Base-by-base conservation (phyloP, 1,284 basidiomycete genomes). In the Trichosporon ovoides region DNA sequence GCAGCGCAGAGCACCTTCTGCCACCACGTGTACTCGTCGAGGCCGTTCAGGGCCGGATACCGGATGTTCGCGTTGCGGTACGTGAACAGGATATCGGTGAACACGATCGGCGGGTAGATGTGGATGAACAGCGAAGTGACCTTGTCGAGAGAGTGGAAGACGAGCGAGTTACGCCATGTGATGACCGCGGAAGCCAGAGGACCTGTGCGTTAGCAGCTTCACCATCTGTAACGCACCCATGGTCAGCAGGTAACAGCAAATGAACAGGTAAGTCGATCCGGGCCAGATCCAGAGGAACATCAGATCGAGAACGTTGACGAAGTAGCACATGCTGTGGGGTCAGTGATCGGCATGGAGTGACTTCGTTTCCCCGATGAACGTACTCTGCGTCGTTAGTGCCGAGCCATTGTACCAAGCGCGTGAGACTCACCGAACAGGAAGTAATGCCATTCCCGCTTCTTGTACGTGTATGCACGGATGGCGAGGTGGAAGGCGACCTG, bases 91-190 rank as follows among this genome's bases (percentile, higher is more conserved):
- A 96, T 92, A 37, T 93, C 87, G 7, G 88, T 91, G 68, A 97
- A 88, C 1, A 86, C 84, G 61, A 92, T 83, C 0, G 92, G 89
- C 0, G 89, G 84, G 68, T 94, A 76, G 50, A 95, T 86, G 71
- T 95, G 92, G 43, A 95, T 84, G 78, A 92, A 95, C 18, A 95
- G 77, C 12, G 88, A 91, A 5, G 89, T 94, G 69, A 94, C 88
- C 74, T 95, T 95, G 74, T 97, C 93, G 57, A 85, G 83, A 67
- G 93, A 91, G 72, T 96, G 93, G 78, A 96, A 96, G 7, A 96
- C 93, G n/a, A 94, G 83, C 31, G 75, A 91, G 71, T 97, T 97
- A 61, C 94, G 83, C 93, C 93, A 97, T 3, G 94, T 96, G 66
- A 95, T 90, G 48, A 97, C 91, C 0, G 91, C 91, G 63, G 88